These are phyloP conservation scores for Cladosporium sp. DNA, from an alignment of 2,329 filamentous ascomycete species.

Conservation along the genomic window DNA sequence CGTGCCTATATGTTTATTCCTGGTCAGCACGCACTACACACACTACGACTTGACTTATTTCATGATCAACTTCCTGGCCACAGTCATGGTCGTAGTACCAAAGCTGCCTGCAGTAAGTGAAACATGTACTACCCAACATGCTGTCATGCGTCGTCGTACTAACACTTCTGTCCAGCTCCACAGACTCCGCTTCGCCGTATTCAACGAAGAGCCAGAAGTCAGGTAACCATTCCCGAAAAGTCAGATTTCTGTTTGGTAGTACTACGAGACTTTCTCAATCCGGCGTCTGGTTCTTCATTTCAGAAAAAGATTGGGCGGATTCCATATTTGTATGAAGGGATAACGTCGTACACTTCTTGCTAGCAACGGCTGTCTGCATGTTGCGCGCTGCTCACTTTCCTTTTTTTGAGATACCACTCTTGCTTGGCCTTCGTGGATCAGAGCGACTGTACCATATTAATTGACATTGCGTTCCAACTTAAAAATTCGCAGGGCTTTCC, in stretches of 20 bases:
- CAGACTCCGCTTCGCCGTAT: slow-evolving; percentile 34
- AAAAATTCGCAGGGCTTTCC: not conserved
- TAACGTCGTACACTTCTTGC: not conserved
- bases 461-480: not conserved
- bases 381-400: not conserved
- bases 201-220: slow-evolving; percentile 30
- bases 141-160: slow-evolving; percentile 1
- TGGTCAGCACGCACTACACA: slow-evolving; percentile 97
- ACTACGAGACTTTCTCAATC: not conserved
- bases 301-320: slow-evolving; percentile 12
- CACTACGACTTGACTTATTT: slow-evolving; percentile 98
- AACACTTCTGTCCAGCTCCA: slow-evolving; percentile 28
- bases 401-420: slow-evolving; percentile 14
- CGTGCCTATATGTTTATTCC: slow-evolving; percentile 89
- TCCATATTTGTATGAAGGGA: slow-evolving; percentile 6
- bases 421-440: not conserved
- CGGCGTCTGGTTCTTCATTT: slow-evolving; percentile 16
- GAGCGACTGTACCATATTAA: slow-evolving; percentile 6
- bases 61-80: slow-evolving; percentile 91
- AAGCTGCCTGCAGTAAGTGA: slow-evolving; percentile 84
- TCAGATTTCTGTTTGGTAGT: not conserved
- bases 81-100: slow-evolving; percentile 88
- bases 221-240: slow-evolving; percentile 12
- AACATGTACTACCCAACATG: not conserved
- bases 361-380: not conserved